Evolutionary conservation across 139 green algal genomes (phyloP).

Genomic region (Micractinium conductrix): DNA sequence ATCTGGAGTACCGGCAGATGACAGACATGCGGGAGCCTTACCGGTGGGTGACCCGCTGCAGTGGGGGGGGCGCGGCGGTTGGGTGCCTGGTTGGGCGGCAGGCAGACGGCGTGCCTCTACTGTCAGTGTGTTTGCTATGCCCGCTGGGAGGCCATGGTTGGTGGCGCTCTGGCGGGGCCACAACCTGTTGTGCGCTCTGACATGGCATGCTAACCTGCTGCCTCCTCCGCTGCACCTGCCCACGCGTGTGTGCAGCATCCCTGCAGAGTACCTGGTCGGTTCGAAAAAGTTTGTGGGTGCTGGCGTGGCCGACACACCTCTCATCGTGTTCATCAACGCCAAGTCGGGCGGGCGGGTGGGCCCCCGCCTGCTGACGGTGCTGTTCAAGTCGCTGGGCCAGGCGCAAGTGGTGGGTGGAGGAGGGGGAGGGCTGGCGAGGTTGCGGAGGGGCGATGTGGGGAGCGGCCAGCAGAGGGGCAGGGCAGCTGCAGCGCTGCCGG

Average conservation of each 20-base stretch:
- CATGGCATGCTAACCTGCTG: background rate
- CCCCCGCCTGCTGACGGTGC: constrained; percentile 62
- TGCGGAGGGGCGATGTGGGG: too few species aligned
- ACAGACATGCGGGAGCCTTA: constrained; percentile 76
- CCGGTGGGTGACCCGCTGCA: constrained; percentile 37
- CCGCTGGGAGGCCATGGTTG: background rate
- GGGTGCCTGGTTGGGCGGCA: background rate
- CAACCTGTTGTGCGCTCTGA: too few species aligned
- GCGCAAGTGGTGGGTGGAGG: constrained; percentile 54
- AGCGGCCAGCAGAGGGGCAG: background rate
- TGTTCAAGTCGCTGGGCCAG: constrained; percentile 69
- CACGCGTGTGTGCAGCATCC: constrained; percentile 58
- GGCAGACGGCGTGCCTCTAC: too few species aligned
- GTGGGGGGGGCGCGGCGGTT: background rate
- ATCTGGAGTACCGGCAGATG: constrained; percentile 53
- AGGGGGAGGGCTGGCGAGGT: background rate
- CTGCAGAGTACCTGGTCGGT: constrained; percentile 44
- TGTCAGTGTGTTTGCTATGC: background rate
- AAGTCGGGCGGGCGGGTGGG: constrained; percentile 76
- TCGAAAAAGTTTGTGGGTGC: constrained; percentile 43
- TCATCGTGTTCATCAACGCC: constrained; percentile 91
- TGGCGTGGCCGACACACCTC: constrained; percentile 56
- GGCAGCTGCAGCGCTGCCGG: background rate
- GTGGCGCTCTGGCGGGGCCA: background rate
- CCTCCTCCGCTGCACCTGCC: background rate